Evolutionary conservation across 129 eudicot species (phyloP).

Genomic region (Centrapalus pauciflorus): DNA sequence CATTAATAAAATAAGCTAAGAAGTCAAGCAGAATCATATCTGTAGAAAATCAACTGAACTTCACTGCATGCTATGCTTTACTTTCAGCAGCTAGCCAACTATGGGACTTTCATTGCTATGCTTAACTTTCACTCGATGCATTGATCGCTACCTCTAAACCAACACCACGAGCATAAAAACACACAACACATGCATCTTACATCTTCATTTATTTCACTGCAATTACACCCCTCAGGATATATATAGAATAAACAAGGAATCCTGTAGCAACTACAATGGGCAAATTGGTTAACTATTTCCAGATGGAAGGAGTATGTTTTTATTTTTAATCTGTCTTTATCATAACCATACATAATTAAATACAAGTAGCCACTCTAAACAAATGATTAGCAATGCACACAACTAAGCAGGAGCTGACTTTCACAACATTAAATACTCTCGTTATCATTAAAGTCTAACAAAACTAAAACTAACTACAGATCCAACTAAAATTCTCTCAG

Average conservation of each 20-base stretch:
- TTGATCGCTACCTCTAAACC: too few species aligned
- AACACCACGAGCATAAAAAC: too few species aligned
- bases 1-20: constrained; percentile 9
- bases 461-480: constrained; percentile 10
- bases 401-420: constrained; percentile 44
- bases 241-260: too few species aligned
- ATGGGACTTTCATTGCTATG: too few species aligned
- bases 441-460: constrained; percentile 13
- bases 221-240: too few species aligned
- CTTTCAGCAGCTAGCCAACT: constrained; percentile 8
- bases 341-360: constrained; percentile 8
- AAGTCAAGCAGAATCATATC: constrained; percentile 11
- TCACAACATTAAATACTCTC: constrained; percentile 1
- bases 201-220: too few species aligned
- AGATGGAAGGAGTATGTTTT: constrained; percentile 4
- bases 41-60: neutral
- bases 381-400: constrained; percentile 33
- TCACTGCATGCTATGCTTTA: neutral
- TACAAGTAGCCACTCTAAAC: constrained; percentile 24
- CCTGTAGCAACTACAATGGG: too few species aligned
- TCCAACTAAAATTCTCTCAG: neutral
- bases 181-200: too few species aligned
- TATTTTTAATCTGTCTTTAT: neutral
- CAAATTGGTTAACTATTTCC: too few species aligned
- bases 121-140: too few species aligned